Evolutionary conservation across 805 yeast genomes (phyloP), one percentile per base, ranked within the genome.

Genomic region (Yarrowia osloensis): DNA sequence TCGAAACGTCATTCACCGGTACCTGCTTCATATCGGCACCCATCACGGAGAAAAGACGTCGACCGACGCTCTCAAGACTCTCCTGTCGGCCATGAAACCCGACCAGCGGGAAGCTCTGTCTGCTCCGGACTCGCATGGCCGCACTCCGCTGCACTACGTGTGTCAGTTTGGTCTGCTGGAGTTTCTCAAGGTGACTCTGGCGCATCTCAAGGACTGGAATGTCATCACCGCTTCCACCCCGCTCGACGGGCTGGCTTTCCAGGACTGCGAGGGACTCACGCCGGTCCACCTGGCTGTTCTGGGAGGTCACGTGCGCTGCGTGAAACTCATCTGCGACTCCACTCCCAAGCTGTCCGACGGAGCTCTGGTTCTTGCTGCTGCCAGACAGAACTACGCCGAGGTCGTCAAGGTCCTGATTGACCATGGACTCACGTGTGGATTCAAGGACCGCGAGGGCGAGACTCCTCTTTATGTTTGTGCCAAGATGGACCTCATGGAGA

Each of bases 91-190:
- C 8, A 46, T 61, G 52, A 61, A 46, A 11, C 44, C 35, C 8
- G 47, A 26, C 13, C 59, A 50, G 26, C 35, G 47, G 26, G 59
- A 63, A 1, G 57, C 67, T 2, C 79, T 93, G 24, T 77, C 87
- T 55, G 87, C 88, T 63, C 84, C 83, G 50, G 98, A 93, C 75
- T 86, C 84, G 68, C 90, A 91, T 74, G 82, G 81, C 69, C 83
- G 97, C 69, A 89, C 97, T 0, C 97, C 98, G 0, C 79, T 94
- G 67, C 98, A 94, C 77, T 93, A 93, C 75, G 88, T 96, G 21
- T 87, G 95, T 2, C 95, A 91, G 72, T 91, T 87, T 75, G 98
- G 98, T 0, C 80, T 93, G 67, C 85, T 84, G 67, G 85, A 84
- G 63, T 85, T 88, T 40, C 81, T 91, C 2, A 78, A 79, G 15